Conservation (phyloP, 169 alveolate species). For the Babesia gibsoni region DNA sequence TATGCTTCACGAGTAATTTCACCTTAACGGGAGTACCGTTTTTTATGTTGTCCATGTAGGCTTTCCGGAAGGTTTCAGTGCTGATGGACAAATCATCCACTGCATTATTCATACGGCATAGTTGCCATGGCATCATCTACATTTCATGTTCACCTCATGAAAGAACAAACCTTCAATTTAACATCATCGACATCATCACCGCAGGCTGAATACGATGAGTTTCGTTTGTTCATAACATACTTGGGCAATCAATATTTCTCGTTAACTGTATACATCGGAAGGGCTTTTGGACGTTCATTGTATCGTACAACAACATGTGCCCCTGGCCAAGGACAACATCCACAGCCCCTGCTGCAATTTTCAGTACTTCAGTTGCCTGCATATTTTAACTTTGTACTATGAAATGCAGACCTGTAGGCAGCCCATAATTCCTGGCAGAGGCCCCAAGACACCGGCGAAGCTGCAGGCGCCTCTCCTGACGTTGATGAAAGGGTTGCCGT, state of each 20-base stretch:
- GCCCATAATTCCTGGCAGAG: constrained; percentile 75
- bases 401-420: constrained; percentile 50
- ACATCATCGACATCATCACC: not conserved
- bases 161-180: constrained; percentile 7
- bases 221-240: constrained; percentile 11
- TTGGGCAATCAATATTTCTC: constrained; percentile 53
- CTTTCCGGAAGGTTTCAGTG: constrained; percentile 6
- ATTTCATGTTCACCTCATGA: no score
- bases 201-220: constrained; percentile 15
- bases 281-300: constrained; percentile 57
- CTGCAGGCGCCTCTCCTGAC: constrained; percentile 61
- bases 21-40: constrained; percentile 14
- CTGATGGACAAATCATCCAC: constrained; percentile 47
- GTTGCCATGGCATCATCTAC: constrained; percentile 25
- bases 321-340: constrained; percentile 45
- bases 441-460: constrained; percentile 69
- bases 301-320: constrained; percentile 60
- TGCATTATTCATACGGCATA: constrained; percentile 9
- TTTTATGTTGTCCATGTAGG: constrained; percentile 27
- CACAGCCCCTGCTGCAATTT: constrained; percentile 56
- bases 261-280: constrained; percentile 62
- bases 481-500: constrained; percentile 53
- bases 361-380: constrained; percentile 71
- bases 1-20: not conserved
- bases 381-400: not conserved